These are phyloP conservation scores for Pythium myriotylum DNA, from an alignment of 352 stramenopile species.

Conservation along the genomic window DNA sequence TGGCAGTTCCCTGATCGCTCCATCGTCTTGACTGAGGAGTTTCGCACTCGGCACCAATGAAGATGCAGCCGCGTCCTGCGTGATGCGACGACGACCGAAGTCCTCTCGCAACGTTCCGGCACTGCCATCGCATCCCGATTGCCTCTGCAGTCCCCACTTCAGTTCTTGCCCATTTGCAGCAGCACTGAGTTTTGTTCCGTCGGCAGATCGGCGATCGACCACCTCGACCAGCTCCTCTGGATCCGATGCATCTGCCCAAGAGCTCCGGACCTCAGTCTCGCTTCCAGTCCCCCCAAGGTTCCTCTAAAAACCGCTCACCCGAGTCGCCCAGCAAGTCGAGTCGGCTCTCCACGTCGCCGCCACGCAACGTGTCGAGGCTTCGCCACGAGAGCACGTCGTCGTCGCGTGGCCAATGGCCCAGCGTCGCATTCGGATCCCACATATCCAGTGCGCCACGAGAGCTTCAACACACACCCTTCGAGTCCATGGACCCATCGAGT, in stretches of 20 bases:
- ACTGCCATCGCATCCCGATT: too few relatives aligned
- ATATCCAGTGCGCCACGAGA: slow-evolving; percentile 4
- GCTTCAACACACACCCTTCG: slow-evolving; percentile 13
- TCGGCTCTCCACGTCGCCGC: not conserved
- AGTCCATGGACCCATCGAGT: not conserved
- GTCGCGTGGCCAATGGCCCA: slow-evolving; percentile 19
- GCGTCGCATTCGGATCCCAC: slow-evolving; percentile 26
- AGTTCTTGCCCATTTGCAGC: too few relatives aligned
- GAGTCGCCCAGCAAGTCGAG: not conserved
- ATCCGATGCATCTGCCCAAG: slow-evolving; percentile 29
- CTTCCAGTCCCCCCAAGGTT: not conserved
- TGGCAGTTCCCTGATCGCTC: slow-evolving; percentile 29
- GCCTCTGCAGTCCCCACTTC: too few relatives aligned
- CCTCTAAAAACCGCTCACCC: slow-evolving; percentile 4
- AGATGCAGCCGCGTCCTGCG: too few relatives aligned
- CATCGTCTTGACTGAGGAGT: not conserved
- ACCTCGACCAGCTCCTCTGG: slow-evolving; percentile 31
- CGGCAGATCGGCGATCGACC: slow-evolving; percentile 10
- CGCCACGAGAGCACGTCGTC: slow-evolving; percentile 48
- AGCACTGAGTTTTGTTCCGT: not conserved
- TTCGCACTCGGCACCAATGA: too few relatives aligned
- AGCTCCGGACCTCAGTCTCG: too few relatives aligned
- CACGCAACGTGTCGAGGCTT: slow-evolving; percentile 35
- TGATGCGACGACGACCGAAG: too few relatives aligned
- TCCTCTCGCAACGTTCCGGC: too few relatives aligned